Evolutionary conservation across 306 rosid genomes (phyloP), one percentile per base, ranked within the genome.

Genomic region (Geum urbanum): DNA sequence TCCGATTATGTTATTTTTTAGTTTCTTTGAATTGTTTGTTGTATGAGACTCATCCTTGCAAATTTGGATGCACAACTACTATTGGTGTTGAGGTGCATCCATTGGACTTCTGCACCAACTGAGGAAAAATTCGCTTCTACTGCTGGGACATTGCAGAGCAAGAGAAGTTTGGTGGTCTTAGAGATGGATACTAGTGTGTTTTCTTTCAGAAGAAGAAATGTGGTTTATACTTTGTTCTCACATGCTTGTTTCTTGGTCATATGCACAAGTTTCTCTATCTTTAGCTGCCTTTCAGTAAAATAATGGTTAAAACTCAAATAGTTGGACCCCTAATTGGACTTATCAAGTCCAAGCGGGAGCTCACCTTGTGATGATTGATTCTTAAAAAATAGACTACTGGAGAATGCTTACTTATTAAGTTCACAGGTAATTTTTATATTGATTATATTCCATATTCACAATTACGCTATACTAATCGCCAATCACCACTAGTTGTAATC

Each of bases 141-240:
- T 89, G 96, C 78, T 89, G 96, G 96, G 92, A 89, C 69, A 88
- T 89, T 3, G 95, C 95, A 1, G 95, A 91, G 0, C 95, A 88
- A 74, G 91, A 86, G 72, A 88, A 86, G 63, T 88, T 88, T 52
- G 95, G 95, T 45, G 95, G 95, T 19, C 91, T 88, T 3, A 70
- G 95, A 78, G 95, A 88, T 77, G 95, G 87, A 59, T 88, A 88
- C 37, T 88, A 88, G 95, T 84, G 46, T 76, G 89, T 75, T 4
- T 6, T 63, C 2, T 16, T 0, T 22, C 14, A 39, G 0, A 44
- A 19, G 10, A 2, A 56, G 5, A 0, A 43, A 43, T 12, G 14
- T 13, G 16, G 5, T 2, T 9, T 14, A 9, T 8, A 9, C 6
- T 12, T 11, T 56, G n/a, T 24, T 24, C 5, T 10, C 40, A 19